These are phyloP conservation scores for Cryptococcus sp. DNA, from an alignment of 1,284 basidiomycete species.

Conservation along the genomic window DNA sequence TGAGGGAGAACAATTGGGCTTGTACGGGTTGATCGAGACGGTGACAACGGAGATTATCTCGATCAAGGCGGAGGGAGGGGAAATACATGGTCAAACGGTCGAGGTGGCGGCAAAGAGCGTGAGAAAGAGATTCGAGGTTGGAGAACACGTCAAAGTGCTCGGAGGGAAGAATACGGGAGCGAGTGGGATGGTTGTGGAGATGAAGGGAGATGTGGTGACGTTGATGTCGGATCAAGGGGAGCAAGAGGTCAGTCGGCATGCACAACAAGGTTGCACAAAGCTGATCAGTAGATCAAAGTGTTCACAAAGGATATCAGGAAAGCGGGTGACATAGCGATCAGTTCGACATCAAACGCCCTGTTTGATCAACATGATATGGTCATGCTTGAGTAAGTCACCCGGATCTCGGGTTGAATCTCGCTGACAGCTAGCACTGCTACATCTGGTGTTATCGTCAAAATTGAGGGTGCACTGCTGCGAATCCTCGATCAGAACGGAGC, in stretches of 20 bases:
- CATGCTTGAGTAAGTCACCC: slow-evolving; percentile 73
- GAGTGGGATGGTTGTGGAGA: slow-evolving; percentile 91
- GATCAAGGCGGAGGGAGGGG: slow-evolving; percentile 56
- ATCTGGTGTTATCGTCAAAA: slow-evolving; percentile 95
- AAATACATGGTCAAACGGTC: slow-evolving; percentile 63
- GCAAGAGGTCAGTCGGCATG: slow-evolving; percentile 61
- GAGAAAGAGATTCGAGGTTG: slow-evolving; percentile 89
- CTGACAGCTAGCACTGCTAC: slow-evolving; percentile 65
- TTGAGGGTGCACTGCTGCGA: slow-evolving; percentile 90
- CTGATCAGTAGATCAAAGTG: slow-evolving; percentile 66
- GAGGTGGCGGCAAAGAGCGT: slow-evolving; percentile 86
- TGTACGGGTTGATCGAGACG: slow-evolving; percentile 85
- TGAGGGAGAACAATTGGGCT: slow-evolving; percentile 91
- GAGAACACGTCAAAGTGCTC: slow-evolving; percentile 99
- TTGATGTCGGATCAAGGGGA: slow-evolving; percentile 96
- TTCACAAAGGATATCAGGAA: slow-evolving; percentile 97
- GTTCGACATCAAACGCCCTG: slow-evolving; percentile 81
- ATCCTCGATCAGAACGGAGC: slow-evolving; percentile 92
- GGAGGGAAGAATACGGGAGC: slow-evolving; percentile 90
- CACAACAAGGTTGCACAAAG: background rate
- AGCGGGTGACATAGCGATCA: slow-evolving; percentile 89
- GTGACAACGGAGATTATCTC: slow-evolving; percentile 83
- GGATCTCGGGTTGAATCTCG: background rate
- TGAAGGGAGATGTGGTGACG: slow-evolving; percentile 85
- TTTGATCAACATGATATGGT: slow-evolving; percentile 96